These are phyloP conservation scores for Backusella sp. DNA, from an alignment of 192 early-diverging fungal genomes.

Conservation along the genomic window DNA sequence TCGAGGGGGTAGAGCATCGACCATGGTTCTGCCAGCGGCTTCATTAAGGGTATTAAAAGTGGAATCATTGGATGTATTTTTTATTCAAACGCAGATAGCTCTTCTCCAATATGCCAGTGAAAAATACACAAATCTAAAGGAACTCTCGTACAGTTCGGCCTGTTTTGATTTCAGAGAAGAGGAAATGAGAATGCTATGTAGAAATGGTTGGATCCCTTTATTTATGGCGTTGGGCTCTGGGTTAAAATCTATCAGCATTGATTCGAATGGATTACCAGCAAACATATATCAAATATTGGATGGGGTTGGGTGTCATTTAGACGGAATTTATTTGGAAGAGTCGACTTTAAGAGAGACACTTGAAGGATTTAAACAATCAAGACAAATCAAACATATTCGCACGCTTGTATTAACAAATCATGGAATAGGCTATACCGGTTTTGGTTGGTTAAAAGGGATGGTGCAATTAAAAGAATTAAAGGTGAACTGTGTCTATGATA, in stretches of 20 bases:
- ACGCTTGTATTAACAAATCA: background rate
- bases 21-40: background rate
- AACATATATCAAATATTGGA: background rate
- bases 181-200: background rate
- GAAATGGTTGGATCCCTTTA: background rate
- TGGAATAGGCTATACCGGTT: background rate
- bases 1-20: background rate
- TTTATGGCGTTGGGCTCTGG: background rate
- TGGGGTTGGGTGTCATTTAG: background rate
- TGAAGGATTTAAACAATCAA: background rate
- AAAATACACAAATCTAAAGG: background rate
- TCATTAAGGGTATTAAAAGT: background rate
- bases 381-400: background rate
- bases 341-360: background rate
- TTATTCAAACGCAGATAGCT: background rate
- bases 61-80: background rate
- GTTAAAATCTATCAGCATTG: background rate
- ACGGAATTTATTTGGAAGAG: background rate
- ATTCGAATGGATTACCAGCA: background rate
- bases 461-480: background rate
- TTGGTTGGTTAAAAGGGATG: background rate
- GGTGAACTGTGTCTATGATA: background rate
- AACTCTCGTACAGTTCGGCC: background rate
- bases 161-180: conserved; percentile 1
- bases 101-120: background rate